phyloP scores from a whole-genome alignment of 495 filamentous ascomycete species.

The Penicillium steckii region DNA sequence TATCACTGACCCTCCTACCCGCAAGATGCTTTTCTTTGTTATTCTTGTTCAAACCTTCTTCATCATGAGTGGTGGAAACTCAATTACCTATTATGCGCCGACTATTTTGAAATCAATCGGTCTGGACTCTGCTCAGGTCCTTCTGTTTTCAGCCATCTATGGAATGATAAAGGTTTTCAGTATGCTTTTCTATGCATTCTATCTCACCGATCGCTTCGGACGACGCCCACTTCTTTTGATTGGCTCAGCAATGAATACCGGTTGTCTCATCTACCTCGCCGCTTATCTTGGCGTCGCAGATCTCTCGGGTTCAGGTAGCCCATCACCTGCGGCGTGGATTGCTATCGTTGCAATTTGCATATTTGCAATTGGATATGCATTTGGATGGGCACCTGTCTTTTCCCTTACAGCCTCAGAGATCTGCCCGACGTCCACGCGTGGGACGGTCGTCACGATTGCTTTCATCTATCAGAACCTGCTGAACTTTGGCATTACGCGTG shows the following conservation, averaged over 20 bases:
- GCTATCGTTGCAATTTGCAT: slow-evolving; percentile 26
- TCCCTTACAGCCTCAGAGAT: slow-evolving; percentile 25
- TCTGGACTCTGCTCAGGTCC: slow-evolving; percentile 40
- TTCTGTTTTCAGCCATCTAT: slow-evolving; percentile 27
- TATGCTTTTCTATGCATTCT: slow-evolving; percentile 24
- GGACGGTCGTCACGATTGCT: slow-evolving; percentile 16
- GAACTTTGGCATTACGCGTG: slow-evolving; percentile 23
- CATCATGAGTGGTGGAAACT: slow-evolving; percentile 68
- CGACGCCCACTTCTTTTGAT: slow-evolving; percentile 22
- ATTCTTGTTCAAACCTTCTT: slow-evolving; percentile 61
- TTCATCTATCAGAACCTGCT: slow-evolving; percentile 26
- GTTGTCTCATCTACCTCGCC: slow-evolving; percentile 19
- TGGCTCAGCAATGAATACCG: slow-evolving; percentile 19
- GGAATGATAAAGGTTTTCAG: slow-evolving; percentile 20
- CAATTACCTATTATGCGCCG: slow-evolving; percentile 67
- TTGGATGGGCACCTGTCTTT: slow-evolving; percentile 23
- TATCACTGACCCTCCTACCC: slow-evolving; percentile 55
- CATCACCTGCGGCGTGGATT: slow-evolving; percentile 18
- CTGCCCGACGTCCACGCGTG: slow-evolving; percentile 19
- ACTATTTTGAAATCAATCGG: slow-evolving; percentile 67
- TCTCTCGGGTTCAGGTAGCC: slow-evolving; percentile 1
- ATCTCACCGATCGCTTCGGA: slow-evolving; percentile 21
- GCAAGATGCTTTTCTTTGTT: slow-evolving; percentile 51
- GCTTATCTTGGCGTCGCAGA: slow-evolving; percentile 17
- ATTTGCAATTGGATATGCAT: slow-evolving; percentile 24